These are phyloP conservation scores for Vicia villosa DNA, from an alignment of 306 rosid genomes.

Conservation along the genomic window DNA sequence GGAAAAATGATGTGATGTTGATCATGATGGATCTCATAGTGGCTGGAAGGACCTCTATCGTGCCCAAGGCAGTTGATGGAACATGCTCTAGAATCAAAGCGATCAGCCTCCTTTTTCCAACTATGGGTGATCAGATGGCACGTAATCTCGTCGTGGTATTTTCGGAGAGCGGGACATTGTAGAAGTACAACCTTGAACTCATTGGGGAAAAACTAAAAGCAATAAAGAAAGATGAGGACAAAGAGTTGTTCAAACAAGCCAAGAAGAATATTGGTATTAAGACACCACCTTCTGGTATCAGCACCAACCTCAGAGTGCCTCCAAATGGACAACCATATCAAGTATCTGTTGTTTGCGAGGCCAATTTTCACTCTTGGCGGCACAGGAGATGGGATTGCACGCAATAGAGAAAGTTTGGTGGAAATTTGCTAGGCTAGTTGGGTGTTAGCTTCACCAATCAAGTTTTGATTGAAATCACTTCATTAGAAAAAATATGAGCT, in stretches of 20 bases:
- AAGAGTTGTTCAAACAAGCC: conserved; percentile 81
- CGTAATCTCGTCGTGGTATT: too few species aligned
- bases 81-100: conserved; percentile 71
- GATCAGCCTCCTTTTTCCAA: conserved; percentile 77
- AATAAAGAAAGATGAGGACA: conserved; percentile 80
- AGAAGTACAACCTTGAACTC: conserved; percentile 65
- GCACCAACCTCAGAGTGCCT: conserved; percentile 60
- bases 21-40: conserved; percentile 18
- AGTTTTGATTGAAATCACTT: conserved; percentile 76
- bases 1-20: conserved; percentile 25
- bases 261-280: conserved; percentile 77
- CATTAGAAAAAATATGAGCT: conserved; percentile 98
- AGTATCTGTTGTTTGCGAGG: conserved; percentile 68
- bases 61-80: conserved; percentile 94
- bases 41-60: conserved; percentile 71
- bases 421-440: conserved; percentile 68
- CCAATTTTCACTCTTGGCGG: conserved; percentile 78
- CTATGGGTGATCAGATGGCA: conserved; percentile 91
- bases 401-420: conserved; percentile 70
- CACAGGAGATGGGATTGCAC: conserved; percentile 85
- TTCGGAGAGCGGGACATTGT: conserved; percentile 50
- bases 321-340: conserved; percentile 52
- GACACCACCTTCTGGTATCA: conserved; percentile 85
- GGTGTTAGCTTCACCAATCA: conserved; percentile 80
- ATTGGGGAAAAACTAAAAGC: conserved; percentile 91